Percentiles rank a stretch among this genome's conserved stretches.
Conservation (phyloP, 2,329 filamentous ascomycete species). For the Polytolypa hystricis region DNA sequence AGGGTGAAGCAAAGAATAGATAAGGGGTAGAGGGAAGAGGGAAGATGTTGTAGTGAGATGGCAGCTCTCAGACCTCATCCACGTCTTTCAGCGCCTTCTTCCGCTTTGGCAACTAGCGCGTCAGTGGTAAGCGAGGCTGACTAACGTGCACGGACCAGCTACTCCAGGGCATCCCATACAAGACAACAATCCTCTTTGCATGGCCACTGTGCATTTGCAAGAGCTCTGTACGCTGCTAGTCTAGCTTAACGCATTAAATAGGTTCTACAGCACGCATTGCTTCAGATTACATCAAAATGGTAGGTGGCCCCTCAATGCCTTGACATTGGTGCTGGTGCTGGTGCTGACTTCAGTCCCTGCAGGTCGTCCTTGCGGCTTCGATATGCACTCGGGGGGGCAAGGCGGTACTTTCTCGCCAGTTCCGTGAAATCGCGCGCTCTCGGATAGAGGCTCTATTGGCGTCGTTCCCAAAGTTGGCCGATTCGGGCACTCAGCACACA, state of each 20-base stretch:
- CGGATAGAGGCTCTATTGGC: conserved; percentile 93
- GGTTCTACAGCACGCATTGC: no score
- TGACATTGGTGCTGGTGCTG: no score
- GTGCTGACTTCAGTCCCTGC: no score
- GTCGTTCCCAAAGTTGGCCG: conserved; percentile 93
- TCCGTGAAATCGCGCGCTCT: conserved; percentile 93
- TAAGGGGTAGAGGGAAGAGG: no score
- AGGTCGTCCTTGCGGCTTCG: conserved; percentile 97
- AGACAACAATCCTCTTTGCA: conserved; percentile 4
- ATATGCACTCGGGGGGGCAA: conserved; percentile 98
- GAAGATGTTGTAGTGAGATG: no score
- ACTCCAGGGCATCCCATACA: background rate
- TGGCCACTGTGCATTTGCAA: background rate
- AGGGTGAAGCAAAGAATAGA: no score
- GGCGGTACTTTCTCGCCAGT: conserved; percentile 93
- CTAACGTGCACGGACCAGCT: conserved; percentile 9
- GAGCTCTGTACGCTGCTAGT: background rate
- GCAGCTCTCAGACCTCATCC: no score
- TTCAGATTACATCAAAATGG: background rate
- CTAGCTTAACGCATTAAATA: no score
- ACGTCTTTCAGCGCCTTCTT: no score
- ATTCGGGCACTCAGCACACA: conserved; percentile 92
- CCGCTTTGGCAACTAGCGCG: no score
- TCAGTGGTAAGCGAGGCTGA: conserved; percentile 3
- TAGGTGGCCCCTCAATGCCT: no score